Evolutionary conservation across 805 yeast species (phyloP).

Genomic region (Wickerhamomyces queroliae): DNA sequence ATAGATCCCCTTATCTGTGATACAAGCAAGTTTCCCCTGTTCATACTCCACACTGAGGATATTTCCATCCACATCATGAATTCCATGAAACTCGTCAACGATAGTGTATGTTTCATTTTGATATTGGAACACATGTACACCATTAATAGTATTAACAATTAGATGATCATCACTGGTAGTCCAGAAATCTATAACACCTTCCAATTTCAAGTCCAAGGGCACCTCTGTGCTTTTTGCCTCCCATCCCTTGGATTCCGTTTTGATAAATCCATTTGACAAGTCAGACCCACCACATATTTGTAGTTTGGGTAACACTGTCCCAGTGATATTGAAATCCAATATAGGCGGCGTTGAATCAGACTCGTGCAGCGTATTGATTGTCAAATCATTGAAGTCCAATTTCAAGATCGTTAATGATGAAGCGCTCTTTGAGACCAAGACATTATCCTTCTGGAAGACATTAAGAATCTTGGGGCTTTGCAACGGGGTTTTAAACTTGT

Average conservation of each 20-base stretch:
- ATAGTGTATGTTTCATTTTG: not conserved
- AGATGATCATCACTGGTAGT: conserved; percentile 6
- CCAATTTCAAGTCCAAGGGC: not conserved
- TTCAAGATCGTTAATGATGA: conserved; percentile 3
- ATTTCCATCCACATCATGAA: conserved; percentile 9
- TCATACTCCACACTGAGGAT: conserved; percentile 9
- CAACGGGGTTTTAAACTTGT: conserved; percentile 2
- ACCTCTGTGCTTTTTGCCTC: no score
- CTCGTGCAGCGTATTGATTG: not conserved
- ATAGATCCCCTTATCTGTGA: conserved; percentile 17
- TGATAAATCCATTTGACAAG: conserved; percentile 13
- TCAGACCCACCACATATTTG: conserved; percentile 19
- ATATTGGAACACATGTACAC: conserved; percentile 1
- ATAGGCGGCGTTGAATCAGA: conserved; percentile 11
- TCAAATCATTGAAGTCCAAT: not conserved
- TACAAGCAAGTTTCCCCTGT: conserved; percentile 1
- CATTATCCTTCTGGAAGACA: conserved; percentile 3
- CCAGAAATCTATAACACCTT: conserved; percentile 11
- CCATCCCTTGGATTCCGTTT: conserved; percentile 18
- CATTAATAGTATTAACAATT: conserved; percentile 7
- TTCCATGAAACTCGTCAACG: conserved; percentile 6
- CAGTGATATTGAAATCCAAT: conserved; percentile 18
- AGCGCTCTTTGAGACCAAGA: conserved; percentile 5
- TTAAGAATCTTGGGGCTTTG: conserved; percentile 3
- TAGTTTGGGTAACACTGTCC: conserved; percentile 14